Evolutionary conservation across 306 rosid genomes (phyloP).

Genomic region (Alnus rubra): DNA sequence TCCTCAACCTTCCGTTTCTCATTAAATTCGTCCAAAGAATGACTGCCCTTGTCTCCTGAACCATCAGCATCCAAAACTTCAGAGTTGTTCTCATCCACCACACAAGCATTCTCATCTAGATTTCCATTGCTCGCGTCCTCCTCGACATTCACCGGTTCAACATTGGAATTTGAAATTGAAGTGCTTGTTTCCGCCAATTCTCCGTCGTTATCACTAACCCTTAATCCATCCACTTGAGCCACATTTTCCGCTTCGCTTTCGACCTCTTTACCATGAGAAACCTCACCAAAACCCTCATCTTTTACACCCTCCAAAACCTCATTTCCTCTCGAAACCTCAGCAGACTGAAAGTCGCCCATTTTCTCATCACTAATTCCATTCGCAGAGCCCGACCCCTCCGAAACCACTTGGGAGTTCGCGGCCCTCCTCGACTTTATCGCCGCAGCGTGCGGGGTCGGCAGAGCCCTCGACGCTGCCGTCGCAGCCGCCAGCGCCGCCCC

Average conservation of each 20-base stretch:
- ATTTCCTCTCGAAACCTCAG: conserved; percentile 25
- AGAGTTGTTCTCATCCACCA: conserved; percentile 25
- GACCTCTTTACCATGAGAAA: conserved; percentile 14
- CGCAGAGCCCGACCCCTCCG: conserved; percentile 36
- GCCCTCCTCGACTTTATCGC: conserved; percentile 78
- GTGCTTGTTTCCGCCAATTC: conserved; percentile 21
- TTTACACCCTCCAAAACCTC: conserved; percentile 32
- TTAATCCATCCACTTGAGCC: conserved; percentile 27
- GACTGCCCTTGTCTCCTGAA: conserved; percentile 27
- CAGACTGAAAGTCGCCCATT: conserved; percentile 19
- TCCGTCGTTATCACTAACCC: conserved; percentile 24
- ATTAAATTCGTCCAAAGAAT: conserved; percentile 26
- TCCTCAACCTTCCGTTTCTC: conserved; percentile 24
- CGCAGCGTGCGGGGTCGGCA: conserved; percentile 81
- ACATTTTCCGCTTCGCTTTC: conserved; percentile 34
- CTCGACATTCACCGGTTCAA: conserved; percentile 2
- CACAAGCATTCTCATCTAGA: conserved; percentile 29
- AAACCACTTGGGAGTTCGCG: conserved; percentile 16
- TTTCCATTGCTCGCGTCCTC: neutral
- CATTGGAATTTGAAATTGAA: neutral
- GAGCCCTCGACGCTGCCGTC: conserved; percentile 84
- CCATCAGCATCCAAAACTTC: conserved; percentile 15
- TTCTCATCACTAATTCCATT: conserved; percentile 25
- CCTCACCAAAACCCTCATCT: conserved; percentile 31
- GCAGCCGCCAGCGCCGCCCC: conserved; percentile 97